These are phyloP conservation scores for Cercospora berteroae DNA, from an alignment of 2,329 filamentous ascomycete species.

Conservation along the genomic window DNA sequence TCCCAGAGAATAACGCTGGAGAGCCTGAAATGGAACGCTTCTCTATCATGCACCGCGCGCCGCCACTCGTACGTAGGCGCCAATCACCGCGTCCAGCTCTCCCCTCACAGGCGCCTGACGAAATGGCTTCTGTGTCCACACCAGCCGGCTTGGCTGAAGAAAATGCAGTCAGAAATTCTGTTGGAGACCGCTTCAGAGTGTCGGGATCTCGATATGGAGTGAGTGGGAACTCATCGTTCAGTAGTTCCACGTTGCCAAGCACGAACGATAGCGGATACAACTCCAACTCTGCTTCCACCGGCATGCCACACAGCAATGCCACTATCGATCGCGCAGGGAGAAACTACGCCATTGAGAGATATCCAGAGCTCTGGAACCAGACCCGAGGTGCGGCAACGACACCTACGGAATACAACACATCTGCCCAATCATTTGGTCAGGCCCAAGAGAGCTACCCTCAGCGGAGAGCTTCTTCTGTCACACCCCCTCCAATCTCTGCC, in stretches of 20 bases:
- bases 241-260: neutral
- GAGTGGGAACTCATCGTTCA: neutral
- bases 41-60: neutral
- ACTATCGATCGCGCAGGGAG: neutral
- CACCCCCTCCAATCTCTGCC: neutral
- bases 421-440: neutral
- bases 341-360: neutral
- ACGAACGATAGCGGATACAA: neutral
- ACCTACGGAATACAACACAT: neutral
- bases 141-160: neutral
- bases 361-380: neutral
- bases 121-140: neutral
- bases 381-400: neutral
- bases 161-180: neutral
- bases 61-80: neutral
- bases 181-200: neutral
- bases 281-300: neutral
- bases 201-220: neutral
- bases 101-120: neutral
- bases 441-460: neutral
- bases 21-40: neutral
- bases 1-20: neutral
- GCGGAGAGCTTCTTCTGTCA: neutral
- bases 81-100: neutral
- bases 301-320: neutral